Conservation (phyloP, 1,139 yeast species). For the Suhomyces ambrosiae region DNA sequence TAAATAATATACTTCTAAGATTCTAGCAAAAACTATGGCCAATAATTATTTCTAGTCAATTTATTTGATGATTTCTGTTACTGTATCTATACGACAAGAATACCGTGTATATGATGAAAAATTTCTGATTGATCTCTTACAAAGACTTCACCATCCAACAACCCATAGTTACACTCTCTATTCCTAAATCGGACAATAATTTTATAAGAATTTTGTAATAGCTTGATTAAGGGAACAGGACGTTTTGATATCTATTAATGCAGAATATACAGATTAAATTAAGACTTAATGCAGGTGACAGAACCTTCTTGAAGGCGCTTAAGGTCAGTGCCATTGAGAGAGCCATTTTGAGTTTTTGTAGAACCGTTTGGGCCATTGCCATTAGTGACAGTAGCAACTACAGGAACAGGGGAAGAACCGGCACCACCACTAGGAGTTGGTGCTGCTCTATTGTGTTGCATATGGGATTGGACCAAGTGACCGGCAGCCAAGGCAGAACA, state of each 20-base stretch:
- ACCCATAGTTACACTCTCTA: too few relatives aligned
- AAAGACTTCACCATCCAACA: too few relatives aligned
- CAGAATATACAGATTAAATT: constrained; percentile 14
- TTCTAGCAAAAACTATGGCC: too few relatives aligned
- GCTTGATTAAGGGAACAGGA: too few relatives aligned
- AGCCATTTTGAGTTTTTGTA: not conserved
- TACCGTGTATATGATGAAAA: too few relatives aligned
- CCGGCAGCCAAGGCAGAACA: constrained; percentile 98
- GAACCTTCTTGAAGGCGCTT: constrained; percentile 69
- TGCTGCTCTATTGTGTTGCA: constrained; percentile 87
- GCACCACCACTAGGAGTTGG: constrained; percentile 42
- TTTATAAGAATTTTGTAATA: too few relatives aligned
- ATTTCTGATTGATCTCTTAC: too few relatives aligned
- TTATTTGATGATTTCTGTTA: too few relatives aligned
- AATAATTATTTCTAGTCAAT: too few relatives aligned
- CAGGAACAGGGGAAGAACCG: constrained; percentile 20
- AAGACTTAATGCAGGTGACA: constrained; percentile 58
- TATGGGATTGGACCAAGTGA: constrained; percentile 95
- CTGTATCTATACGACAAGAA: too few relatives aligned
- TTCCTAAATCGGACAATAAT: too few relatives aligned
- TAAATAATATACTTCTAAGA: too few relatives aligned
- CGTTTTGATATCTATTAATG: constrained; percentile 16
- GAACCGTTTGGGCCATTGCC: constrained; percentile 15
- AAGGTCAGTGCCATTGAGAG: constrained; percentile 36
- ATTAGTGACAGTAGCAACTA: constrained; percentile 13